Evolutionary conservation across 495 filamentous ascomycete species (phyloP).

Genomic region (Achaetomiella virescens): DNA sequence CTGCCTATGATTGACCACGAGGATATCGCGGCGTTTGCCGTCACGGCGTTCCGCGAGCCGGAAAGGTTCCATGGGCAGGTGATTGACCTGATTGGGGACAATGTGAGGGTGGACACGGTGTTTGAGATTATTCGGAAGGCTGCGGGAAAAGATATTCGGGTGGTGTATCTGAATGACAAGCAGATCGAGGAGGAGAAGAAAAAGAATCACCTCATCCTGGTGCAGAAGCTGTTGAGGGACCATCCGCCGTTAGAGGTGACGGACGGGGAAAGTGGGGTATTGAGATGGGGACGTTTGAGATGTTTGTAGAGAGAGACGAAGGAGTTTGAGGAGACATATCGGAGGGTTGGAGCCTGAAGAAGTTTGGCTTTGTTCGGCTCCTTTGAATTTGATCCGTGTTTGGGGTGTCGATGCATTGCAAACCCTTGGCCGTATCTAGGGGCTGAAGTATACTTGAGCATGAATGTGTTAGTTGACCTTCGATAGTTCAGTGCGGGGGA

Average conservation of each 20-base stretch:
- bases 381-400: too few species aligned
- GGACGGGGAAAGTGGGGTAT: conserved; percentile 27
- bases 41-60: conserved; percentile 38
- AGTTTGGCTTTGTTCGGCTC: too few species aligned
- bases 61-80: conserved; percentile 31
- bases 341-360: neutral
- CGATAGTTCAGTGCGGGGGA: too few species aligned
- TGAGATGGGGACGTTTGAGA: conserved; percentile 29
- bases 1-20: conserved; percentile 39
- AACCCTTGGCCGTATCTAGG: too few species aligned
- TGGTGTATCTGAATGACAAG: conserved; percentile 32
- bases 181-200: conserved; percentile 26
- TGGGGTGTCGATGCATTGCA: too few species aligned
- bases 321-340: conserved; percentile 21
- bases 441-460: too few species aligned
- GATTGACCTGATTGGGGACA: conserved; percentile 38
- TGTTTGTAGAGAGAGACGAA: conserved; percentile 36
- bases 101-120: conserved; percentile 28
- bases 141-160: conserved; percentile 30
- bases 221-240: conserved; percentile 18
- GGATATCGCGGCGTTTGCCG: conserved; percentile 43
- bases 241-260: conserved; percentile 33
- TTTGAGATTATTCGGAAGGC: conserved; percentile 27
- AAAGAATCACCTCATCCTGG: conserved; percentile 21
- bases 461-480: too few species aligned